Percentiles rank a stretch among this genome's conserved stretches.
Evolutionary conservation across 2,329 filamentous ascomycete species (phyloP).

Genomic region (Chaetomium globosum): DNA sequence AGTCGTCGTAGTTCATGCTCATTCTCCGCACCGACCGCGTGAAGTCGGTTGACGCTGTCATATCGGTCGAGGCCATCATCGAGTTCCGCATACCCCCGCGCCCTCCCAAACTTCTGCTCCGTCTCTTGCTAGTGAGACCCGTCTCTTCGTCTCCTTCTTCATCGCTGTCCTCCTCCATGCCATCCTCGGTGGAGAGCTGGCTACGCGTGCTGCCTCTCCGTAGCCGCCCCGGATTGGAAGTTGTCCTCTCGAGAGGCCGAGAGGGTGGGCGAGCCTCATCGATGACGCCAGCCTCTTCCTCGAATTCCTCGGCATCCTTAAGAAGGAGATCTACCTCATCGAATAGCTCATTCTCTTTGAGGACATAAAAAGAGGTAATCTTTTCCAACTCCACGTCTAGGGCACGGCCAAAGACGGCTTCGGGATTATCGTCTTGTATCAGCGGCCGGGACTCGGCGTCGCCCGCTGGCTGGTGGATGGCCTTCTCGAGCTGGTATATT

Average conservation of each 20-base stretch:
- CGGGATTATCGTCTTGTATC: slow-evolving; percentile 72
- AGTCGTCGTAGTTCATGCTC: slow-evolving; percentile 74
- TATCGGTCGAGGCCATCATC: slow-evolving; percentile 52
- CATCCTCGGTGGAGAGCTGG: slow-evolving; percentile 58
- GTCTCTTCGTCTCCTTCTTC: slow-evolving; percentile 65
- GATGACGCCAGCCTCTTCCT: slow-evolving; percentile 45
- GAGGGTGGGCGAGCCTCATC: slow-evolving; percentile 42
- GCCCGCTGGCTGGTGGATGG: slow-evolving; percentile 64
- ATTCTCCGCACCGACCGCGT: slow-evolving; percentile 52
- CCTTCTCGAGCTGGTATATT: slow-evolving; percentile 94
- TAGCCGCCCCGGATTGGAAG: background rate
- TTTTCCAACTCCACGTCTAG: slow-evolving; percentile 92
- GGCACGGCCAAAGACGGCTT: slow-evolving; percentile 77
- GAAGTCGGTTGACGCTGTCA: slow-evolving; percentile 65
- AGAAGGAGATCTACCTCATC: slow-evolving; percentile 79
- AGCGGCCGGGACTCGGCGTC: slow-evolving; percentile 87
- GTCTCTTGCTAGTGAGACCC: slow-evolving; percentile 51
- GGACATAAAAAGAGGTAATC: slow-evolving; percentile 84
- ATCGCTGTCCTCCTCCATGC: slow-evolving; percentile 61
- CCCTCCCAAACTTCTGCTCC: slow-evolving; percentile 43
- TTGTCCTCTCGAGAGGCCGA: slow-evolving; percentile 33
- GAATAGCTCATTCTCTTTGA: slow-evolving; percentile 86
- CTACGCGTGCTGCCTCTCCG: slow-evolving; percentile 47
- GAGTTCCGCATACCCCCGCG: slow-evolving; percentile 45
- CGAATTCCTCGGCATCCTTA: slow-evolving; percentile 69